These are phyloP conservation scores for Peronospora belbahrii DNA, from an alignment of 352 stramenopile genomes.

Conservation along the genomic window DNA sequence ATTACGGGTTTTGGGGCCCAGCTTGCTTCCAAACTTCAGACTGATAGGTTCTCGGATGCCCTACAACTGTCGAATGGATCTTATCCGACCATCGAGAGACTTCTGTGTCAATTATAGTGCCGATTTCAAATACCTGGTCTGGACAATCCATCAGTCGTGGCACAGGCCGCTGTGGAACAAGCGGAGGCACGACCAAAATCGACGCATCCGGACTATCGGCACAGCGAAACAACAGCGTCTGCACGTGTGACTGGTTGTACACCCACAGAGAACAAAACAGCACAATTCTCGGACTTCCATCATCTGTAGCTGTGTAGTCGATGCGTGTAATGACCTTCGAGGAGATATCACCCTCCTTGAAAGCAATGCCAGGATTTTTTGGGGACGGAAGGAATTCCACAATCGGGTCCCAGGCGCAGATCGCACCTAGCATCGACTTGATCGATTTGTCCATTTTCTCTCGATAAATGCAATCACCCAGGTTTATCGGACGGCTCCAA, in stretches of 20 bases:
- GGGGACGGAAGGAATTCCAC: constrained; percentile 68
- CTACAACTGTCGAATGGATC: constrained; percentile 79
- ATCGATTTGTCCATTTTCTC: constrained; percentile 65
- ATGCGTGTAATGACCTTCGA: constrained; percentile 66
- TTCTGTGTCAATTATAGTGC: constrained; percentile 79
- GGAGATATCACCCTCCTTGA: constrained; percentile 61
- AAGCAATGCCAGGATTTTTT: constrained; percentile 39
- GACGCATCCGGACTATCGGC: constrained; percentile 41
- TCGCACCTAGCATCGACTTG: constrained; percentile 52
- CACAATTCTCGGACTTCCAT: constrained; percentile 77
- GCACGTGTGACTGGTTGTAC: constrained; percentile 86
- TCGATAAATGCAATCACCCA: constrained; percentile 78
- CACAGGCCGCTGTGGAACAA: constrained; percentile 58
- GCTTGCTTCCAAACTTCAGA: constrained; percentile 65
- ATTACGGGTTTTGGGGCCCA: constrained; percentile 57
- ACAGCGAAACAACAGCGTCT: constrained; percentile 68
- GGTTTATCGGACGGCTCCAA: constrained; percentile 58
- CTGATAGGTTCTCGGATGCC: constrained; percentile 76
- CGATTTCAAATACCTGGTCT: constrained; percentile 78
- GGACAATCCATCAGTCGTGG: constrained; percentile 81
- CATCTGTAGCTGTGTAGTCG: constrained; percentile 76
- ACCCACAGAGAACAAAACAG: constrained; percentile 82
- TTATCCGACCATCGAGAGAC: constrained; percentile 81
- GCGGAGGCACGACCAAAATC: constrained; percentile 48
- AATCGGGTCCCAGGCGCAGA: constrained; percentile 44